Evolutionary conservation across 768 basidiomycete genomes (phyloP), one percentile per base, ranked within the genome.

Genomic region (Collybiopsis luxurians): DNA sequence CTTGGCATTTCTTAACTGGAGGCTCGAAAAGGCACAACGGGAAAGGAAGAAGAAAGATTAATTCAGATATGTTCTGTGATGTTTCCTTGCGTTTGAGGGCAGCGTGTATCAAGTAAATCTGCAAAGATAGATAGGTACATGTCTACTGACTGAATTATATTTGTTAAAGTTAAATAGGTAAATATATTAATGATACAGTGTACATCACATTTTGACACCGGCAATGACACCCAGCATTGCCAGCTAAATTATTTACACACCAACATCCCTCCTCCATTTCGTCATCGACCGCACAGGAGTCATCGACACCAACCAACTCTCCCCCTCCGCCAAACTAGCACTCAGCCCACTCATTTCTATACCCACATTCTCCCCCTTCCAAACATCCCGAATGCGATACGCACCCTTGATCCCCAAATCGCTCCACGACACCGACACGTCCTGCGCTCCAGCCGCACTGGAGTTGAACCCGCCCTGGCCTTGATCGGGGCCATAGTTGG

Each of bases 401-500:
- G 39, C 27, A 3, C 17, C 38, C 4, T 13, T 27, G 19, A 57
- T 51, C 39, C 56, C 56, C 7, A 57, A 19, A 19, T 51, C 48
- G 30, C 24, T 24, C 43, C 42, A 47, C 26, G 56, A 43, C 4
- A 42, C 40, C 19, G 53, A 55, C 23, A 55, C 53, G 24, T 3
- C 34, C n/a, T 55, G 53, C 27, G 19, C 21, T 3, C 53, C 53
- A 5, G 12, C 27, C 26, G 45, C 6, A 17, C 24, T 26, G 19
- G 38, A 51, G 5, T 44, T 30, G 19, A 57, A 57, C 13, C 48
- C 56, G 17, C 56, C 56, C 28, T 51, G 36, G 11, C 56, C 56
- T 38, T 36, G 56, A 21, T 57, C 56, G 12, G 56, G 56, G 2
- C 56, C 56, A 34, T 51, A 52, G 39, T 57, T 57, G 7, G 56